Conservation (phyloP, 2,329 filamentous ascomycete species). For the Plectosphaerella plurivora region DNA sequence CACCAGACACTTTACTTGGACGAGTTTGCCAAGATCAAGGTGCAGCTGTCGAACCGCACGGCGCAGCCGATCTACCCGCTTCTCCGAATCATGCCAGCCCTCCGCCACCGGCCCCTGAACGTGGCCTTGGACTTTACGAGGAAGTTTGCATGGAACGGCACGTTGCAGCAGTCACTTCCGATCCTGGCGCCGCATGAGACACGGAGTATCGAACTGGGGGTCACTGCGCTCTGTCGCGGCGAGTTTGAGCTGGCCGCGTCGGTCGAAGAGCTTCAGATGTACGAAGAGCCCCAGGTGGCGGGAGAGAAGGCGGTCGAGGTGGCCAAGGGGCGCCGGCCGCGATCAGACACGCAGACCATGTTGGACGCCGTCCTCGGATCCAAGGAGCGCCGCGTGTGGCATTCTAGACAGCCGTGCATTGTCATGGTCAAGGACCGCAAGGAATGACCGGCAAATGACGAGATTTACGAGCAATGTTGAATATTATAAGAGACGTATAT, state of each 20-base stretch:
- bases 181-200: slow-evolving; percentile 53
- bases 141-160: slow-evolving; percentile 80
- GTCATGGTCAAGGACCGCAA: slow-evolving; percentile 47
- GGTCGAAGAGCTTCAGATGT: slow-evolving; percentile 72
- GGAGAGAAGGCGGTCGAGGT: slow-evolving; percentile 18
- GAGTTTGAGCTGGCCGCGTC: slow-evolving; percentile 78
- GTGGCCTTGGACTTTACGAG: slow-evolving; percentile 77
- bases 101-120: slow-evolving; percentile 67
- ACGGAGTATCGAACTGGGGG: slow-evolving; percentile 60
- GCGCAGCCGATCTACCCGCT: slow-evolving; percentile 63
- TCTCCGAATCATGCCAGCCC: slow-evolving; percentile 70
- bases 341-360: slow-evolving; percentile 52
- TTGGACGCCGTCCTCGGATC: slow-evolving; percentile 55
- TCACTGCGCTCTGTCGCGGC: slow-evolving; percentile 73
- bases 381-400: slow-evolving; percentile 61
- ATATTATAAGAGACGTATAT: too few relatives aligned
- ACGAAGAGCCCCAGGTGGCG: slow-evolving; percentile 24
- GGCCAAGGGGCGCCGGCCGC: slow-evolving; percentile 25
- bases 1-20: slow-evolving; percentile 40
- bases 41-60: slow-evolving; percentile 73
- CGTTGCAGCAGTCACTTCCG: slow-evolving; percentile 70
- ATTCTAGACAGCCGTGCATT: slow-evolving; percentile 53
- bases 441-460: slow-evolving; percentile 3
- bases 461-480: not conserved
- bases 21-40: slow-evolving; percentile 63